Evolutionary conservation across 352 stramenopile genomes (phyloP).

Genomic region (Globisporangium uncinulatum): DNA sequence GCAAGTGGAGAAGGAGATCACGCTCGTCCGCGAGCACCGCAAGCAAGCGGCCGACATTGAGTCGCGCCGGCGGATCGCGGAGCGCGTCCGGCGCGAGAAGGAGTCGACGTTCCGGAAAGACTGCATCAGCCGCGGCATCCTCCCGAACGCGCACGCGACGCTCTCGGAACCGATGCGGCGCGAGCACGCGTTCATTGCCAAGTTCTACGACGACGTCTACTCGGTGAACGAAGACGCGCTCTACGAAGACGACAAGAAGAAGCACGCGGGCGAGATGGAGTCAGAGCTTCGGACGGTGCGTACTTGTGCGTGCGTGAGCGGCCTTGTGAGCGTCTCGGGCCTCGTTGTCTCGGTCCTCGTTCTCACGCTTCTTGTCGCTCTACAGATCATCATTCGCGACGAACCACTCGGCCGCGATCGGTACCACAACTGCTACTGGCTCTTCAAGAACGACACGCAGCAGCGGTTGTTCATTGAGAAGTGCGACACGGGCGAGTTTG

Average conservation of each 20-base stretch:
- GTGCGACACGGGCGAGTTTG: slow-evolving; percentile 55
- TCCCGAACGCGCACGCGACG: slow-evolving; percentile 61
- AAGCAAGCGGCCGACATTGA: slow-evolving; percentile 53
- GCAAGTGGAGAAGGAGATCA: slow-evolving; percentile 59
- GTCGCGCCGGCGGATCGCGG: slow-evolving; percentile 38
- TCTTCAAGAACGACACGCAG: slow-evolving; percentile 67
- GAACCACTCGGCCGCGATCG: slow-evolving; percentile 63
- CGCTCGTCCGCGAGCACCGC: slow-evolving; percentile 38
- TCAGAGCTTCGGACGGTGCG: slow-evolving; percentile 31
- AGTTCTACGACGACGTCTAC: slow-evolving; percentile 61
- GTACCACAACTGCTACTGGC: slow-evolving; percentile 75
- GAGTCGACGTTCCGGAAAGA: slow-evolving; percentile 52
- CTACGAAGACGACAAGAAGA: slow-evolving; percentile 45
- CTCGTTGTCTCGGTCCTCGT: too few species aligned
- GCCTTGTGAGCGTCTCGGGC: neutral
- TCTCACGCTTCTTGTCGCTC: neutral
- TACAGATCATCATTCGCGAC: slow-evolving; percentile 58
- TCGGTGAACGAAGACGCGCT: slow-evolving; percentile 41
- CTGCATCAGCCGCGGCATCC: slow-evolving; percentile 54
- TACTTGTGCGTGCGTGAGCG: neutral
- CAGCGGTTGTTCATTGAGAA: slow-evolving; percentile 62
- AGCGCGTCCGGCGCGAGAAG: slow-evolving; percentile 46
- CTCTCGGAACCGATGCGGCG: slow-evolving; percentile 58
- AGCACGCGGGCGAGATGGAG: slow-evolving; percentile 30
- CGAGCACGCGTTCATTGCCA: slow-evolving; percentile 53